These are phyloP conservation scores for Geotrichum australiense DNA, from an alignment of 1,139 yeast genomes.

Conservation along the genomic window DNA sequence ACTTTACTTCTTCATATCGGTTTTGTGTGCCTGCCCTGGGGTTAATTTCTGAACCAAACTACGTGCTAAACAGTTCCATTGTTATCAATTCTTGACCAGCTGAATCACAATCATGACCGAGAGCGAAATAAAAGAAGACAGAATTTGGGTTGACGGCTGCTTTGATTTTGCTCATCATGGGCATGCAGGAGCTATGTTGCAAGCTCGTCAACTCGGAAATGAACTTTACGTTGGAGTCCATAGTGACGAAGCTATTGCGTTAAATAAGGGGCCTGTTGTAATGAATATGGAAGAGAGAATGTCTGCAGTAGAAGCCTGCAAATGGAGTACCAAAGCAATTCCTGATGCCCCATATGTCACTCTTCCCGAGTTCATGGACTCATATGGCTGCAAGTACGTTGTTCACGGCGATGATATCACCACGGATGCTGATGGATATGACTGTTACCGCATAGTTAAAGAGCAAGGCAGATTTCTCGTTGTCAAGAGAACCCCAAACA, in stretches of 20 bases:
- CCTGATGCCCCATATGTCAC: conserved; percentile 94
- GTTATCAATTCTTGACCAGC: no score
- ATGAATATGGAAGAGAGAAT: conserved; percentile 77
- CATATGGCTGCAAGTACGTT: conserved; percentile 71
- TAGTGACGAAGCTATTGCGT: conserved; percentile 74
- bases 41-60: no score
- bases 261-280: conserved; percentile 89
- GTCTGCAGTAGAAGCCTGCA: conserved; percentile 79
- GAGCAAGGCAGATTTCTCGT: conserved; percentile 80
- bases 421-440: conserved; percentile 90
- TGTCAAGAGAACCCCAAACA: conserved; percentile 89
- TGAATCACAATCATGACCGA: no score
- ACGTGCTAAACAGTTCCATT: no score
- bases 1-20: no score
- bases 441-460: conserved; percentile 79
- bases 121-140: conserved; percentile 20
- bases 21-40: no score
- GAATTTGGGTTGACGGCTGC: conserved; percentile 92
- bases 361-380: conserved; percentile 70
- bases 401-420: conserved; percentile 98
- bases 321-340: conserved; percentile 75
- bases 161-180: conserved; percentile 97
- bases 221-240: conserved; percentile 85
- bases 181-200: conserved; percentile 94
- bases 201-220: conserved; percentile 73